Evolutionary conservation across 306 rosid genomes (phyloP), one percentile per base, ranked within the genome.

Genomic region (Erythrophleum fordii): DNA sequence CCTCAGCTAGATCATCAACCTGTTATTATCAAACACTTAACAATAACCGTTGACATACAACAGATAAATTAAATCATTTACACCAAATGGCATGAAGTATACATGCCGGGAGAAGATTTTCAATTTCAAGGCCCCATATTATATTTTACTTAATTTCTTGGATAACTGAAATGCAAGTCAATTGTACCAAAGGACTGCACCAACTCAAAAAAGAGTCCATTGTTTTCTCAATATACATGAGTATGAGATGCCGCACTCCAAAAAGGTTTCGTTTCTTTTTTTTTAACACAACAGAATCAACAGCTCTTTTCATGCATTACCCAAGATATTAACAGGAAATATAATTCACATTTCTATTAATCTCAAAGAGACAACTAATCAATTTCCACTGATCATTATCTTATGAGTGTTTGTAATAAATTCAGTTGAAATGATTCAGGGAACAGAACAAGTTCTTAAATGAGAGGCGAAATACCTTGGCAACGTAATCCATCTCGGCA

Each of bases 401-500:
- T 61, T 59, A 31, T 20, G 23, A 5, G 55, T 5, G 42, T 28
- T 5, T 41, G 22, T 3, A 62, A 72, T 6, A 29, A 56, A 67
- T 18, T 73, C 72, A 56, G 64, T 45, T 14, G 22, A 64, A 42
- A 8, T 20, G 6, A 52, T 34, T 18, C 9, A 62, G 23, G 44
- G 44, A 62, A 62, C 44, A 8, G 28, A 35, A 64, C 39, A 9
- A 64, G 41, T 14, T 60, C 0, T 28, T 14, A 29, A 61, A 61
- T 35, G 16, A 10, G 3, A 28, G 4, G 9, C 42, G 45, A 12
- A 23, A 5, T 20, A 92, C 97, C 96, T 93, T 95, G 82, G 93
- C 83, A 39, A 90, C 96, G 61, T 88, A 95, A 85, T 95, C 99
- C 67, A 34, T 93, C 85, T 95, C 99, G 28, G 99, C 99, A 68